Evolutionary conservation across 352 stramenopile genomes (phyloP).

Genomic region (Phytophthora cajani): DNA sequence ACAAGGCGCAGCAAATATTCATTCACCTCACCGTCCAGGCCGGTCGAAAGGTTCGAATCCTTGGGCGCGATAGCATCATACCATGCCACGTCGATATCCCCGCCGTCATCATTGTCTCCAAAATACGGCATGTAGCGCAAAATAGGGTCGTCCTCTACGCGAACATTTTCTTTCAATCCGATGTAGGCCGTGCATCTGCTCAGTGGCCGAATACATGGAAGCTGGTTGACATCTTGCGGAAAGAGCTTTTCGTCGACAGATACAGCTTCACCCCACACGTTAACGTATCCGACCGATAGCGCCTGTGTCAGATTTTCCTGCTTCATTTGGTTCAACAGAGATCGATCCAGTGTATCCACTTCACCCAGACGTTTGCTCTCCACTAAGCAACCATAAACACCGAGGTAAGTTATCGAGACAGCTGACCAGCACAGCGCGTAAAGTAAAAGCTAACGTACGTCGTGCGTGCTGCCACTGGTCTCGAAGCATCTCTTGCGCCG

Average conservation of each 20-base stretch:
- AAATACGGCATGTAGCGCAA: slow-evolving; percentile 93
- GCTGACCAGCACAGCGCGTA: not conserved
- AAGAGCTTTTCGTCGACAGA: slow-evolving; percentile 22
- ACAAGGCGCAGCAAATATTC: slow-evolving; percentile 78
- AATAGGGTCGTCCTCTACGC: slow-evolving; percentile 89
- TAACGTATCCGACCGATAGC: slow-evolving; percentile 44
- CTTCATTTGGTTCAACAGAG: slow-evolving; percentile 52
- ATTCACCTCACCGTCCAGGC: slow-evolving; percentile 68
- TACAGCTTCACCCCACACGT: slow-evolving; percentile 34
- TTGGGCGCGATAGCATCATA: slow-evolving; percentile 64
- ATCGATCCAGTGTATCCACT: slow-evolving; percentile 37
- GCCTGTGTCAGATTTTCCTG: slow-evolving; percentile 36
- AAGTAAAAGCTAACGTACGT: slow-evolving; percentile 16
- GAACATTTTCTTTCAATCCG: slow-evolving; percentile 74
- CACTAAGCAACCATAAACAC: slow-evolving; percentile 18
- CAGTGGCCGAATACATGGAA: slow-evolving; percentile 54
- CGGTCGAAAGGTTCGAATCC: slow-evolving; percentile 47
- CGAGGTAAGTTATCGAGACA: slow-evolving; percentile 1
- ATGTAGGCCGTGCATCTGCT: slow-evolving; percentile 74
- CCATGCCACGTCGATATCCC: slow-evolving; percentile 73
- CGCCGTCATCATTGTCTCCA: slow-evolving; percentile 89
- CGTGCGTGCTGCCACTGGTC: not conserved
- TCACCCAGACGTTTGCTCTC: slow-evolving; percentile 24
- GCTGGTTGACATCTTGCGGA: slow-evolving; percentile 40
- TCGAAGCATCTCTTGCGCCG: slow-evolving; percentile 24